Evolutionary conservation across 2,329 filamentous ascomycete genomes (phyloP).

Genomic region (Colletotrichum sp.): DNA sequence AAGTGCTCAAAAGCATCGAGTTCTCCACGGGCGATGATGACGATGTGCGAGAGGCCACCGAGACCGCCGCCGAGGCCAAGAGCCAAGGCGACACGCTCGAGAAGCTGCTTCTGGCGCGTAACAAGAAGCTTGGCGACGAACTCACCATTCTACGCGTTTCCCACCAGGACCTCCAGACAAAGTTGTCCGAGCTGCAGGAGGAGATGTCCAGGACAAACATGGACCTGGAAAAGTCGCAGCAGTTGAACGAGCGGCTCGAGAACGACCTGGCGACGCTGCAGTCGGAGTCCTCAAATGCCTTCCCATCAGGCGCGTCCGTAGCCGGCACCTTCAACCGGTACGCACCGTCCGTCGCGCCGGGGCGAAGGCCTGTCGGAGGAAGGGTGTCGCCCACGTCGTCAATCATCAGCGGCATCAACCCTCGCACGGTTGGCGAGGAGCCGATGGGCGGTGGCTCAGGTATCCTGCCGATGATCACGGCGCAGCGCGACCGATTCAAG

Average conservation of each 20-base stretch:
- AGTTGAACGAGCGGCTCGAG: constrained; percentile 87
- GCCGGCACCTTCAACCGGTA: constrained; percentile 91
- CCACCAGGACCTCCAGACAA: constrained; percentile 86
- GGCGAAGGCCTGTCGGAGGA: constrained; percentile 70
- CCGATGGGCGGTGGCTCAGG: constrained; percentile 77
- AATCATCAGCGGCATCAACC: constrained; percentile 96
- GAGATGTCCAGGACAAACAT: constrained; percentile 83
- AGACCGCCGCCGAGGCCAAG: constrained; percentile 58
- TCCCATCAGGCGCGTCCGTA: constrained; percentile 89
- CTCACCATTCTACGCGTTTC: constrained; percentile 92
- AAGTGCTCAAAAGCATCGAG: constrained; percentile 97
- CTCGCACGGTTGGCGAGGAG: constrained; percentile 63
- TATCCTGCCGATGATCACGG: constrained; percentile 97
- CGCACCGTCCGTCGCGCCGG: constrained; percentile 64
- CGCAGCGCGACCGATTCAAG: constrained; percentile 97
- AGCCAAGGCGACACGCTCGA: constrained; percentile 82
- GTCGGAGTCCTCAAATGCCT: constrained; percentile 80
- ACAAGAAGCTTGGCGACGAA: constrained; percentile 96
- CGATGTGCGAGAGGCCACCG: constrained; percentile 39
- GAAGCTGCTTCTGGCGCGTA: constrained; percentile 87
- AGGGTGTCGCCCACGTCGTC: constrained; percentile 90
- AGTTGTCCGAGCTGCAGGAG: constrained; percentile 81
- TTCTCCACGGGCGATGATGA: constrained; percentile 92
- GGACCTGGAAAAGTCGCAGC: constrained; percentile 84
- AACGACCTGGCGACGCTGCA: constrained; percentile 90